Percentiles rank a stretch among this genome's conserved stretches.
Conservation (phyloP, 768 basidiomycete species). For the Psilocybe cyanescens region DNA sequence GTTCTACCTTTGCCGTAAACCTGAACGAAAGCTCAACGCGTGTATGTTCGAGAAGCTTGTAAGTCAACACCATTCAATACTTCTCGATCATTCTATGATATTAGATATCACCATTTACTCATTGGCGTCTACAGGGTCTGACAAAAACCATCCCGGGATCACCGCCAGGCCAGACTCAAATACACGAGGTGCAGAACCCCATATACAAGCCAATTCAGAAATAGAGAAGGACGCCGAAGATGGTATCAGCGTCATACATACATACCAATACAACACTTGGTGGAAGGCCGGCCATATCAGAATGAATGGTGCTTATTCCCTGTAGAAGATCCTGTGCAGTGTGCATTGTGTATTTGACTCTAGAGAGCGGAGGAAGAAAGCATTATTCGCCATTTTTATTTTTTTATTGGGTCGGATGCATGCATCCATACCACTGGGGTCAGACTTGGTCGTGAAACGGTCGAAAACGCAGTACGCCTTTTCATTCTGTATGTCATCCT, state of each 20-base stretch:
- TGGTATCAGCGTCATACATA: too few relatives aligned
- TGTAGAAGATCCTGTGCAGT: background rate
- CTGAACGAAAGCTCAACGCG: slow-evolving; percentile 84
- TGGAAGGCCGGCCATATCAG: background rate
- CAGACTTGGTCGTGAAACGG: background rate
- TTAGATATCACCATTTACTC: background rate
- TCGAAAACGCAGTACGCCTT: background rate
- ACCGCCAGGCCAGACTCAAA: slow-evolving; percentile 76
- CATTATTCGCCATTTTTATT: background rate
- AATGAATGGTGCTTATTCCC: background rate
- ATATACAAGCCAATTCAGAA: slow-evolving; percentile 87
- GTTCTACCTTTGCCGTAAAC: slow-evolving; percentile 87
- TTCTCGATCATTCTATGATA: background rate
- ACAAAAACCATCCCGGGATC: slow-evolving; percentile 90
- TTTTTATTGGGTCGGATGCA: background rate
- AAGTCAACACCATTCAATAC: slow-evolving; percentile 31
- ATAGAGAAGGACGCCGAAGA: slow-evolving; percentile 32
- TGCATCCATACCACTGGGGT: background rate
- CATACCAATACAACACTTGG: background rate
- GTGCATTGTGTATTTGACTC: background rate
- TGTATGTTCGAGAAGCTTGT: slow-evolving; percentile 98
- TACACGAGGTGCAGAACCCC: slow-evolving; percentile 89
- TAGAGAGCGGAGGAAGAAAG: background rate
- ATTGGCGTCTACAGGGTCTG: slow-evolving; percentile 65
- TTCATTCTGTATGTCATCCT: too few relatives aligned